Evolutionary conservation across 768 basidiomycete species (phyloP), one percentile per base, ranked within the genome.

Genomic region (Russula sp.): DNA sequence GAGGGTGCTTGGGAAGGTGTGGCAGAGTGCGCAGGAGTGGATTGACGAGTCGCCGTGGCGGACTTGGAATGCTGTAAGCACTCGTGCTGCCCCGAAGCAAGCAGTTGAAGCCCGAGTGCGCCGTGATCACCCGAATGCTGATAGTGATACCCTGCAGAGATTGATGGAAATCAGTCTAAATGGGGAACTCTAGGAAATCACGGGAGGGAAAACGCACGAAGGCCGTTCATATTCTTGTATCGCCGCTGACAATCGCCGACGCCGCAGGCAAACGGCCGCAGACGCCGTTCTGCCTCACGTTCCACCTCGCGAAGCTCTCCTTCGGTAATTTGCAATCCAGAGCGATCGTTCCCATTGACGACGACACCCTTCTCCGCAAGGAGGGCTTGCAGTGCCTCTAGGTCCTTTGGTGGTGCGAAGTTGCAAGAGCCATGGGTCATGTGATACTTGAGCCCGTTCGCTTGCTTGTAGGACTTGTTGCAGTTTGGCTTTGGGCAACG

Each of bases 171-270:
- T 63, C 16, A 66, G 66, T 13, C 45, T 9, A 66, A 55, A 45
- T 62, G 45, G 58, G 53, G 52, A 47, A n/a, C 10, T 6, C 14
- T 13, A 22, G 57, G 44, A n/a, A 35, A 40, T 37, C 32, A 34
- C 42, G 45, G 11, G 31, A 39, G 34, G 57, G 8, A 44, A 14
- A 9, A 75, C 75, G 62, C 62, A 77, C 91, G 76, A 65, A 98
- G 77, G 0, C 96, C 96, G 74, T 98, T 98, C 94, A 98, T 96
- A 72, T 99, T 98, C 82, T 98, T 94, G 78, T 98, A 98, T 71
- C 95, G 75, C 71, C 95, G 82, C 72, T 83, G 80, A 69, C 90
- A 91, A 67, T 91, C 89, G 20, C 90, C 89, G 6, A 95, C 89
- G 6, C 91, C 88, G 68, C 94, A 98, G 0, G 91, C 89, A 71